Base-by-base conservation (phyloP, 1,284 basidiomycete species). In the Mycena sp. region DNA sequence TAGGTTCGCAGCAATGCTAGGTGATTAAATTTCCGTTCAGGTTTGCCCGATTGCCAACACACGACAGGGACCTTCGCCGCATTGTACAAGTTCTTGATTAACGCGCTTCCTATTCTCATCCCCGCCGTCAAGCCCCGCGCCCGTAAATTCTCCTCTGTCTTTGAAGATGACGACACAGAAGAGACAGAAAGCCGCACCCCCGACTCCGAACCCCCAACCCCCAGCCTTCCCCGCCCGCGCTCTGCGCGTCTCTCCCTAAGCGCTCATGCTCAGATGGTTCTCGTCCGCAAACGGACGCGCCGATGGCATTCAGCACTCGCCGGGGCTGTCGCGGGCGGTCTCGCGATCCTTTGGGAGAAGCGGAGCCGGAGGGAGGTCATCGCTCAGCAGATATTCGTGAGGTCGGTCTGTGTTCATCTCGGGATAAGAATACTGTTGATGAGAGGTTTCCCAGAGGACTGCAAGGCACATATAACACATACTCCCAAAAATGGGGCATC, bases 281-380 rank as follows among this genome's bases (percentile, higher is more conserved):
- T 90, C 77, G 77, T 88, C n/a, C 81, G 82, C 28, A 90, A 85
- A 77, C 87, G 81, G 76, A 93, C 85, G 19, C 80, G 84, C 64
- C 79, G 90, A 67, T 99, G 96, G 96, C 93, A 99, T 72, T 90
- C 96, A 1, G 89, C 94, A 0, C 76, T 94, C 6, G 95, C 97
- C 2, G 96, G 96, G 16, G 88, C 92, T 0, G 73, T 96, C 26
- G 92, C 92, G 0, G 93, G 94, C 16, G 90, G 89, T 6, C 69
- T 94, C n/a, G 92, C 91, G 0, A 86, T 99, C 46, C 80, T 94
- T 73, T 94, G 91, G 74, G 95, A 98, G 80, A 92, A 87, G 70
- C 84, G 82, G 61, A 83, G 83, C 2, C 81, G 92, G 45, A 81
- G 93, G 61, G 81, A 85, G 3, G 86, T 88, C 14, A 92, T 98